phyloP scores from a whole-genome alignment of 1,284 basidiomycete species.

The Stygiomarasmius scandens region DNA sequence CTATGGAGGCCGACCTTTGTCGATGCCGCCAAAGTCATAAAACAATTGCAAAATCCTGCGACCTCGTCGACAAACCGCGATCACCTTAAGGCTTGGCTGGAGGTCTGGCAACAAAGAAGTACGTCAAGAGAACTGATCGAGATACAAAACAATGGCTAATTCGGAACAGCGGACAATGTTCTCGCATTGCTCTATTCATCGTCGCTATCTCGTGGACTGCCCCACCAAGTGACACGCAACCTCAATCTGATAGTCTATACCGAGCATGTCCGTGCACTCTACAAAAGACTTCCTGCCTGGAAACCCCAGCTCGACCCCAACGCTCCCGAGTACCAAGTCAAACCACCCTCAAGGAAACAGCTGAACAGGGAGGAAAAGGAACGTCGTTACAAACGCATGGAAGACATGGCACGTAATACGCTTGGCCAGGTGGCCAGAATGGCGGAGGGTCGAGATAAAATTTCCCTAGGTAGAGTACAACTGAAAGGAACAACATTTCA shows the following conservation, averaged over 20 bases:
- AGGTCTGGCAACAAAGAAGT: conserved; percentile 54
- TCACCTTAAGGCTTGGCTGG: conserved; percentile 45
- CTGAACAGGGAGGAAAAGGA: conserved; percentile 15
- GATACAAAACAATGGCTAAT: too few relatives aligned
- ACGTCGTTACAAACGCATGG: conserved; percentile 24
- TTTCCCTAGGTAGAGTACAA: conserved; percentile 44
- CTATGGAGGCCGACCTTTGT: conserved; percentile 63
- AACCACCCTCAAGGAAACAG: conserved; percentile 20
- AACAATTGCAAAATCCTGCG: conserved; percentile 36
- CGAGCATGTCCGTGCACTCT: conserved; percentile 32
- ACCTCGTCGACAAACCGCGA: conserved; percentile 28
- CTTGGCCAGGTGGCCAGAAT: conserved; percentile 51
- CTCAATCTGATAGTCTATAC: conserved; percentile 41
- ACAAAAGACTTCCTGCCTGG: conserved; percentile 42
- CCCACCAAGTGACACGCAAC: conserved; percentile 60
- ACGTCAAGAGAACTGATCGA: conserved; percentile 16
- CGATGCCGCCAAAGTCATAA: conserved; percentile 48
- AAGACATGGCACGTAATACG: conserved; percentile 36
- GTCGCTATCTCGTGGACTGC: conserved; percentile 57
- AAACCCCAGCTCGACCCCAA: conserved; percentile 38
- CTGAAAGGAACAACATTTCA: conserved; percentile 17
- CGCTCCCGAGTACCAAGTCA: conserved; percentile 25
- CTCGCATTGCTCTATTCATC: conserved; percentile 58
- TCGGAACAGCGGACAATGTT: conserved; percentile 58
- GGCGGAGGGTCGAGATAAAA: conserved; percentile 49